Percentiles rank a stretch among this genome's conserved stretches.
phyloP scores from a whole-genome alignment of 192 early-diverging fungal species.

The Chytriomyces hyalinus region DNA sequence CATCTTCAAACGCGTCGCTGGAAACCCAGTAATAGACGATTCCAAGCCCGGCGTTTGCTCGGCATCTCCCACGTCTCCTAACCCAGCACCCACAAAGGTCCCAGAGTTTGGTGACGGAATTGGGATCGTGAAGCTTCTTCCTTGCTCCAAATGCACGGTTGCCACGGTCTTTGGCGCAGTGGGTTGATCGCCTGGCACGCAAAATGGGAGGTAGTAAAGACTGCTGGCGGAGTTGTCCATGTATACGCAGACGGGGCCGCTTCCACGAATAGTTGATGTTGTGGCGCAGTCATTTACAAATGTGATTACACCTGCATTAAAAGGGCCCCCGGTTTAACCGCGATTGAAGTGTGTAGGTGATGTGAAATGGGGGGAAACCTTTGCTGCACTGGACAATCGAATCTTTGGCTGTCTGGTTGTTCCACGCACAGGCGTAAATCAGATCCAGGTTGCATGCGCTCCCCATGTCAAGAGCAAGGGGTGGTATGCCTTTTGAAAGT shows the following conservation, averaged over 20 bases:
- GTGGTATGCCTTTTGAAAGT: conserved; percentile 8
- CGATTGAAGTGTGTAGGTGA: background rate
- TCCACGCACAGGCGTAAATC: conserved; percentile 10
- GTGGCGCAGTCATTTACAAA: background rate
- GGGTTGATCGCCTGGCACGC: conserved; percentile 2
- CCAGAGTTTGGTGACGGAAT: background rate
- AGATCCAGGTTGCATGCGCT: background rate
- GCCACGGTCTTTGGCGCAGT: background rate
- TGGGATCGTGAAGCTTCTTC: background rate
- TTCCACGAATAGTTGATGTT: background rate
- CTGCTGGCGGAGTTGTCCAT: background rate
- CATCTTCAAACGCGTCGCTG: no score
- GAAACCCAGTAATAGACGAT: no score
- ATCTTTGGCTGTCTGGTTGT: background rate
- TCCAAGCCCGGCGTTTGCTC: no score
- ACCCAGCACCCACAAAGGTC: no score
- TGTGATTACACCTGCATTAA: background rate
- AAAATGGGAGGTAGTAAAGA: conserved; percentile 14
- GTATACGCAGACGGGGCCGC: conserved; percentile 16
- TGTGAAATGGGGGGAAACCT: background rate
- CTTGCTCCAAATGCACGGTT: background rate
- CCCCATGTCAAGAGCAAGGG: background rate
- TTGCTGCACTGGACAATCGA: conserved; percentile 4
- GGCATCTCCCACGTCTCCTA: no score
- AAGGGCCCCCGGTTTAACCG: background rate